A percentile compares a stretch with the other conserved stretches of the same genome.
These are phyloP conservation scores for Hemisphaericaspora subhashii DNA, from an alignment of 1,139 yeast species.

Conservation along the genomic window DNA sequence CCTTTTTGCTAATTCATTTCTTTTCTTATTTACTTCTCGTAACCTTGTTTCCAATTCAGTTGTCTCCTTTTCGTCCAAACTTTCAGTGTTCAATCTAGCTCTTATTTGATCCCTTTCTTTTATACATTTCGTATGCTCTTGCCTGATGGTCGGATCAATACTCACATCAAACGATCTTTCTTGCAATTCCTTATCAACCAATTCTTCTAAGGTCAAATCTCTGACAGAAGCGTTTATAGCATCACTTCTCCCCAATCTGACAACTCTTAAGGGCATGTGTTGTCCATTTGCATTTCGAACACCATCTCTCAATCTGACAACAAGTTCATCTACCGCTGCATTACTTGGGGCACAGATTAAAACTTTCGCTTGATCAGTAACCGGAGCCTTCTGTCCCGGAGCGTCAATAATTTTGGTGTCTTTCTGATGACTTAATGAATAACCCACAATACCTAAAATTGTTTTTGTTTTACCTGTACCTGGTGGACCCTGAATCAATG, in stretches of 20 bases:
- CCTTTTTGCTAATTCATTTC: conserved; percentile 69
- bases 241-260: conserved; percentile 90
- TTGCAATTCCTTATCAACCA: conserved; percentile 68
- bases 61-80: conserved; percentile 39
- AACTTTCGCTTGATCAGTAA: conserved; percentile 35
- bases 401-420: conserved; percentile 31
- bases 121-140: conserved; percentile 53
- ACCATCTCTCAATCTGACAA: conserved; percentile 79
- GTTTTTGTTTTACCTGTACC: conserved; percentile 99
- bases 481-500: conserved; percentile 95
- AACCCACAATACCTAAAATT: conserved; percentile 86
- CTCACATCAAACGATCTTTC: conserved; percentile 36
- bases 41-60: conserved; percentile 46
- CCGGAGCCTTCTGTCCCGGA: conserved; percentile 20
- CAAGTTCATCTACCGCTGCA: conserved; percentile 97
- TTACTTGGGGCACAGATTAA: conserved; percentile 97
- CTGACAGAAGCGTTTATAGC: conserved; percentile 81
- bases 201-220: conserved; percentile 83
- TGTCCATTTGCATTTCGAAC: conserved; percentile 59
- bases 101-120: conserved; percentile 52
- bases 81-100: conserved; percentile 30
- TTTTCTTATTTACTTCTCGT: conserved; percentile 55
- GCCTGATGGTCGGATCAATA: conserved; percentile 49
- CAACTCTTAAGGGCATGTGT: conserved; percentile 64
- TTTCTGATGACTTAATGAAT: conserved; percentile 47